These are phyloP conservation scores for Didymella lethalis DNA, from an alignment of 2,329 filamentous ascomycete species.

Conservation along the genomic window DNA sequence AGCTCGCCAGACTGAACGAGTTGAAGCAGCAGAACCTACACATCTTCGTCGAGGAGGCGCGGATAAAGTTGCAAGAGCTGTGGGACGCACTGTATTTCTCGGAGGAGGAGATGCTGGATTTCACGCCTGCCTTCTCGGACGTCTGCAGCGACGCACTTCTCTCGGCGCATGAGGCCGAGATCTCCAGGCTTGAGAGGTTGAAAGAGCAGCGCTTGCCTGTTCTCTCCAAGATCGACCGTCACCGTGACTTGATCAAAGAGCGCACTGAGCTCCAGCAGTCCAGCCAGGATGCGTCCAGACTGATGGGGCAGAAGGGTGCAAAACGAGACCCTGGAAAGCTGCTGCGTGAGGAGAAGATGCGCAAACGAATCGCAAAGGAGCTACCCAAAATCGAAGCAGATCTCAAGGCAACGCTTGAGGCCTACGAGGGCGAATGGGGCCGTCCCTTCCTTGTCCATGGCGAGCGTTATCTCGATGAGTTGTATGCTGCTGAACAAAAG, in stretches of 20 bases:
- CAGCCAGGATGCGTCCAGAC: slow-evolving; percentile 90
- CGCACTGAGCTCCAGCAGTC: slow-evolving; percentile 87
- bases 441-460: slow-evolving; percentile 93
- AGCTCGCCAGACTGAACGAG: slow-evolving; percentile 84
- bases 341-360: slow-evolving; percentile 96
- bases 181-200: slow-evolving; percentile 79
- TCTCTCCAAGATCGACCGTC: slow-evolving; percentile 80
- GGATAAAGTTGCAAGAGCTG: slow-evolving; percentile 88
- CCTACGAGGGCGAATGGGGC: slow-evolving; percentile 93
- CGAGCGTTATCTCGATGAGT: slow-evolving; percentile 84
- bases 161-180: slow-evolving; percentile 93
- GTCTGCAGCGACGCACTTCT: slow-evolving; percentile 96
- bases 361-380: slow-evolving; percentile 95
- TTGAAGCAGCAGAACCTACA: slow-evolving; percentile 95
- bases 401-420: slow-evolving; percentile 79
- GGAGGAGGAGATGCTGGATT: slow-evolving; percentile 98
- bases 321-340: slow-evolving; percentile 93
- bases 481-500: slow-evolving; percentile 71
- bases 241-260: slow-evolving; percentile 83
- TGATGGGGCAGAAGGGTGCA: slow-evolving; percentile 92
- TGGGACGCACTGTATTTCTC: slow-evolving; percentile 96
- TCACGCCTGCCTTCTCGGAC: slow-evolving; percentile 95
- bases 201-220: slow-evolving; percentile 88
- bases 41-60: slow-evolving; percentile 92
- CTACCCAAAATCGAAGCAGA: slow-evolving; percentile 86